Evolutionary conservation across 2,329 filamentous ascomycete species (phyloP).

Genomic region (Macrophomina phaseolina): DNA sequence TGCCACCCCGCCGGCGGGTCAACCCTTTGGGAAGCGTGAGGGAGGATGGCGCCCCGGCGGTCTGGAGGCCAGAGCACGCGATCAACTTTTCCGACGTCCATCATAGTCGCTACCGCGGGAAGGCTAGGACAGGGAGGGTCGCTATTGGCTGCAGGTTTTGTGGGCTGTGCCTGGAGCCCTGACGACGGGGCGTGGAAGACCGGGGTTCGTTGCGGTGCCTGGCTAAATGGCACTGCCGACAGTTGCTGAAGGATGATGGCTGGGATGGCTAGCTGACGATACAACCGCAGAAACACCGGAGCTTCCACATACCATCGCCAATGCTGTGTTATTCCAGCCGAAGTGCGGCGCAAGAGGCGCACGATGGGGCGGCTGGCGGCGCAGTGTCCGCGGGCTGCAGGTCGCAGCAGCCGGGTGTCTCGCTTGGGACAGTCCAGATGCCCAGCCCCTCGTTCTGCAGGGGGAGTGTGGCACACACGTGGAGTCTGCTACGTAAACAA

Average conservation of each 20-base stretch:
- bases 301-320: neutral
- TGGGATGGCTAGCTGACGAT: neutral
- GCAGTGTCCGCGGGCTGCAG: neutral
- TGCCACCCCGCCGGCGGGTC: neutral
- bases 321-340: neutral
- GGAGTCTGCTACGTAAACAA: conserved; percentile 20
- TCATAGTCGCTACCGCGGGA: neutral
- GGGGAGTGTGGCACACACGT: conserved; percentile 2
- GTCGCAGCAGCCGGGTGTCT: neutral
- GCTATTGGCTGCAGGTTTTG: conserved; percentile 5
- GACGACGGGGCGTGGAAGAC: conserved; percentile 3
- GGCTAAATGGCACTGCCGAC: neutral
- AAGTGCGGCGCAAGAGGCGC: neutral
- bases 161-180: conserved; percentile 8
- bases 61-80: neutral
- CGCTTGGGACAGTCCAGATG: conserved; percentile 1
- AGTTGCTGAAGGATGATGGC: conserved; percentile 9
- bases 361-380: neutral
- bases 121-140: neutral
- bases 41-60: neutral
- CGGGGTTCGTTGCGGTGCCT: conserved; percentile 1
- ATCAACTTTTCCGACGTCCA: conserved; percentile 7
- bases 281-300: conserved; percentile 19
- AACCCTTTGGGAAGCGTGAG: neutral
- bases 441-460: neutral